Evolutionary conservation across 2,329 filamentous ascomycete genomes (phyloP).

Genomic region (Clonostachys chloroleuca): DNA sequence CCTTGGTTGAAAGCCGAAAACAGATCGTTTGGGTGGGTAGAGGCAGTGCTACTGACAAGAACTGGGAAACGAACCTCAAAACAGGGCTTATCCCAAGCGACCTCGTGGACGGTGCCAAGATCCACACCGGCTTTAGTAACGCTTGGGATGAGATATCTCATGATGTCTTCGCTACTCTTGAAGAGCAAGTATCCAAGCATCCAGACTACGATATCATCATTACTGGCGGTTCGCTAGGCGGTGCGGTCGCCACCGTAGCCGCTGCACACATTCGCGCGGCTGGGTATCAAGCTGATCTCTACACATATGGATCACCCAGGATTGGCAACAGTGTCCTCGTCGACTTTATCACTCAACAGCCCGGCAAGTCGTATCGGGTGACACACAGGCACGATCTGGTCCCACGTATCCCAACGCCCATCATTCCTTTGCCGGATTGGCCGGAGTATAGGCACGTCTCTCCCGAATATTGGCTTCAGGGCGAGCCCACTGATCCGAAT

Average conservation of each 20-base stretch:
- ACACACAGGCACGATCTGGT: slow-evolving; percentile 66
- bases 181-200: slow-evolving; percentile 33
- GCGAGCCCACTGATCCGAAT: slow-evolving; percentile 19
- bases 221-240: slow-evolving; percentile 69
- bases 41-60: slow-evolving; percentile 52
- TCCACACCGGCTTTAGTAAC: slow-evolving; percentile 53
- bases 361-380: slow-evolving; percentile 53
- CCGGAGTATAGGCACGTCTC: slow-evolving; percentile 60
- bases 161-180: slow-evolving; percentile 36
- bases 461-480: slow-evolving; percentile 63
- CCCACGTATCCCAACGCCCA: slow-evolving; percentile 55
- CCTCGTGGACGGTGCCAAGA: slow-evolving; percentile 35
- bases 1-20: slow-evolving; percentile 38
- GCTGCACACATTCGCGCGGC: slow-evolving; percentile 47
- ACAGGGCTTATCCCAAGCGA: slow-evolving; percentile 19
- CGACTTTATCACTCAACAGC: slow-evolving; percentile 46
- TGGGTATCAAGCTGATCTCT: slow-evolving; percentile 46
- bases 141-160: slow-evolving; percentile 50
- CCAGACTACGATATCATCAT: slow-evolving; percentile 50
- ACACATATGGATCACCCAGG: slow-evolving; percentile 64
- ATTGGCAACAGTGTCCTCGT: slow-evolving; percentile 56
- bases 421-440: slow-evolving; percentile 18
- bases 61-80: slow-evolving; percentile 52
- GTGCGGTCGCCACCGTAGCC: slow-evolving; percentile 56
- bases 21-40: slow-evolving; percentile 57